Evolutionary conservation across 1,284 basidiomycete genomes (phyloP).

Genomic region (Heterobasidion parviporum): DNA sequence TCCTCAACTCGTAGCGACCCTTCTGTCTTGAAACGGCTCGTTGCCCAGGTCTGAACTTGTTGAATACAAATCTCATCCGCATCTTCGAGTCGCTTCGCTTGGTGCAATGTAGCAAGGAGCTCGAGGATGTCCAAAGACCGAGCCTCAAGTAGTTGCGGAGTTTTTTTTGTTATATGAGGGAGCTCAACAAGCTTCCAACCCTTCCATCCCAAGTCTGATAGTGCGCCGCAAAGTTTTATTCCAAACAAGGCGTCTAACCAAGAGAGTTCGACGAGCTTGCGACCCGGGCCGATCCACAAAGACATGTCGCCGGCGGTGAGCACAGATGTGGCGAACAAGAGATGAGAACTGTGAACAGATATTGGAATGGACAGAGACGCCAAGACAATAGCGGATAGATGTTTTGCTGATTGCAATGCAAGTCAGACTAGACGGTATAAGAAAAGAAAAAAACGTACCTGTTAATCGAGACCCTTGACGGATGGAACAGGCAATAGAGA

Average conservation of each 20-base stretch:
- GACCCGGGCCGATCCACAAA: constrained; percentile 53
- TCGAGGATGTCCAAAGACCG: constrained; percentile 34
- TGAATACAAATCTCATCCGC: constrained; percentile 51
- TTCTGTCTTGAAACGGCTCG: no score
- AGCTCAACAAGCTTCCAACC: constrained; percentile 65
- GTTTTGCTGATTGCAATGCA: constrained; percentile 28
- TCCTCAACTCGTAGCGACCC: constrained; percentile 24
- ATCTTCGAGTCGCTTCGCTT: constrained; percentile 39
- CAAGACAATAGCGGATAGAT: constrained; percentile 38
- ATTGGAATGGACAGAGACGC: constrained; percentile 33
- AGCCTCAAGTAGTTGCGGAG: constrained; percentile 33
- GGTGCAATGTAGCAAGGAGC: constrained; percentile 41
- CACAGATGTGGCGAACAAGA: constrained; percentile 42
- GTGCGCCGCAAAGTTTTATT: constrained; percentile 44
- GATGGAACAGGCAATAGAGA: constrained; percentile 46
- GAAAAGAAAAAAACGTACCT: constrained; percentile 27
- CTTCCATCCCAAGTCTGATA: constrained; percentile 60
- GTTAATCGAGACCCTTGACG: constrained; percentile 58
- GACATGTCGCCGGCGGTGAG: constrained; percentile 57
- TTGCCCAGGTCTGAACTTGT: constrained; percentile 38
- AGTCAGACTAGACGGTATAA: background rate
- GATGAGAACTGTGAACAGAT: constrained; percentile 27
- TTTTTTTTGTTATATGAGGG: constrained; percentile 45
- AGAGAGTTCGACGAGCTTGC: constrained; percentile 45
- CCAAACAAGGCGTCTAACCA: constrained; percentile 37